Evolutionary conservation across 164 flowering plant genomes (phyloP).

Genomic region (Aristolochia fimbriata): DNA sequence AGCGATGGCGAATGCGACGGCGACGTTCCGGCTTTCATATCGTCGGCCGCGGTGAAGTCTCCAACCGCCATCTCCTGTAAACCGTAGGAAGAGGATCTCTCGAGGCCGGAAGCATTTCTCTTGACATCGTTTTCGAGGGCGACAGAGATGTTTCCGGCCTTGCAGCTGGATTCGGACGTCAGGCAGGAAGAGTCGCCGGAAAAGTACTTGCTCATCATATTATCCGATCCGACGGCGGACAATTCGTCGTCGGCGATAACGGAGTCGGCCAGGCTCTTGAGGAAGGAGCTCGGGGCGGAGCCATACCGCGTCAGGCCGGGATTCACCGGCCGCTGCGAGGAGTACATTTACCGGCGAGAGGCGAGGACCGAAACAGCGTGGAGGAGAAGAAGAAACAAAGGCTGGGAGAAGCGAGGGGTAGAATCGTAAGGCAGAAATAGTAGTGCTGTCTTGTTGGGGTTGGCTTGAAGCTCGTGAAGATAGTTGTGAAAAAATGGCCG

Average conservation of each 20-base stretch:
- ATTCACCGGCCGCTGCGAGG: slow-evolving; percentile 18
- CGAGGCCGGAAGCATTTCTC: slow-evolving; percentile 5
- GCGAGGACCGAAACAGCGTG: background rate
- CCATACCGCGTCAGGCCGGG: slow-evolving; percentile 39
- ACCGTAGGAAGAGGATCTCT: slow-evolving; percentile 25
- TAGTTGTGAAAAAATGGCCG: too few species aligned
- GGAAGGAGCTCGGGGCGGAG: slow-evolving; percentile 50
- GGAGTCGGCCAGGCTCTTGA: slow-evolving; percentile 40
- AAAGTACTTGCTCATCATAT: slow-evolving; percentile 21
- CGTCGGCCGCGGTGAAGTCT: slow-evolving; percentile 8
- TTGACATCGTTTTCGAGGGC: background rate
- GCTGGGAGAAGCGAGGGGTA: background rate
- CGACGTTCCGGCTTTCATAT: slow-evolving; percentile 16
- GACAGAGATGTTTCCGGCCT: slow-evolving; percentile 8
- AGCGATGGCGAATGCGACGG: slow-evolving; percentile 28
- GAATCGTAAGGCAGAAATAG: too few species aligned
- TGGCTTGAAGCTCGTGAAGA: too few species aligned
- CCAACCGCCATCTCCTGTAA: slow-evolving; percentile 17
- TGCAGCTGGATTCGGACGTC: slow-evolving; percentile 24
- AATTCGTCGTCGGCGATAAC: slow-evolving; percentile 19
- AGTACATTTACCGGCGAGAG: slow-evolving; percentile 18
- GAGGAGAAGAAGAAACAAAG: background rate
- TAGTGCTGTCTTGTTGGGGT: too few species aligned
- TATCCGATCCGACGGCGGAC: slow-evolving; percentile 17
- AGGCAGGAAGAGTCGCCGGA: slow-evolving; percentile 26